These are phyloP conservation scores for Gleditsia sinensis DNA, from an alignment of 306 rosid genomes.

Conservation along the genomic window DNA sequence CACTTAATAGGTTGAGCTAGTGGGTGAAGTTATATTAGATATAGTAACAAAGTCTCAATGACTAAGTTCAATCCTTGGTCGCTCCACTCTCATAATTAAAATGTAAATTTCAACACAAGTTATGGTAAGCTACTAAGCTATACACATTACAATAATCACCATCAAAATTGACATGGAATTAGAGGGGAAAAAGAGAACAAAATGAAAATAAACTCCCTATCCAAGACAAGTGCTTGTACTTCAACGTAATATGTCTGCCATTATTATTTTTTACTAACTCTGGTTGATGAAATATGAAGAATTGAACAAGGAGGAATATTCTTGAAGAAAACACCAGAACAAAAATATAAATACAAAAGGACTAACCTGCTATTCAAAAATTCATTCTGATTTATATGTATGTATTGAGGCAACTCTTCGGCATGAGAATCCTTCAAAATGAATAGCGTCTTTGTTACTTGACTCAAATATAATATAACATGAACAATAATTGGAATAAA, in stretches of 20 bases:
- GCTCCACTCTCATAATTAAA: too few relatives aligned
- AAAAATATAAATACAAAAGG: not conserved
- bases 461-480: constrained; percentile 10
- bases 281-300: not conserved
- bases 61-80: too few relatives aligned
- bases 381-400: constrained; percentile 70
- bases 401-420: constrained; percentile 62
- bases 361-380: constrained; percentile 68
- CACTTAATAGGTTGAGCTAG: too few relatives aligned
- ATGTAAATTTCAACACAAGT: too few relatives aligned
- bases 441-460: constrained; percentile 31
- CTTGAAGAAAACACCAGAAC: not conserved
- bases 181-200: not conserved
- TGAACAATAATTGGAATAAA: not conserved
- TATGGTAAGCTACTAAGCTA: too few relatives aligned
- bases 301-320: not conserved
- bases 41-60: too few relatives aligned
- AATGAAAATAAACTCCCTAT: not conserved
- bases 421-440: constrained; percentile 56
- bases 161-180: not conserved
- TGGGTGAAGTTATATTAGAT: too few relatives aligned
- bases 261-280: not conserved
- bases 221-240: not conserved
- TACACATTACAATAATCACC: constrained; percentile 4
- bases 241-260: not conserved